phyloP scores from a whole-genome alignment of 169 alveolate genomes.

The Cyclospora cayetanensis region DNA sequence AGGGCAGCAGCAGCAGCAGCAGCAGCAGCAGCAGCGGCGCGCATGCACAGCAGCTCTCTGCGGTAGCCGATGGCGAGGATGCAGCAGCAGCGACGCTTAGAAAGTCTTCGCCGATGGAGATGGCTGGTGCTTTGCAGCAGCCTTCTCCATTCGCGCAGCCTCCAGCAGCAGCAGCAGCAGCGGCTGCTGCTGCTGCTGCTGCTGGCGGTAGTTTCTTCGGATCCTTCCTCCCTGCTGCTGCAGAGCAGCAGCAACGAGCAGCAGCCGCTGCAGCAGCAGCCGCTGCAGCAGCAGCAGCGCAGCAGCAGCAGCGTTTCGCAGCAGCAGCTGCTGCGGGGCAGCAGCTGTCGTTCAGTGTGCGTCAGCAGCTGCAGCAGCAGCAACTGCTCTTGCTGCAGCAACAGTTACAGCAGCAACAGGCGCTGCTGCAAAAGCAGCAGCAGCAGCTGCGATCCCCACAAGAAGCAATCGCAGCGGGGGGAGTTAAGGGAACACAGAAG shows the following conservation, averaged over 20 bases:
- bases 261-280: conserved; percentile 39
- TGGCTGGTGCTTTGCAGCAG: conserved; percentile 28
- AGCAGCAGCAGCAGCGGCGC: conserved; percentile 50
- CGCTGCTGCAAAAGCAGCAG: not conserved
- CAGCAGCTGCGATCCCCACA: not conserved
- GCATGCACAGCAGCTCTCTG: not conserved
- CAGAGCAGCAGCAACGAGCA: conserved; percentile 28
- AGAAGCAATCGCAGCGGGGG: not conserved
- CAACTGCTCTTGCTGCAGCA: not conserved
- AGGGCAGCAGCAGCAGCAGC: too few species aligned
- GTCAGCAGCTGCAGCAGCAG: conserved; percentile 27
- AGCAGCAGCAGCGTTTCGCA: conserved; percentile 20
- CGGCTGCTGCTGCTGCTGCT: conserved; percentile 36
- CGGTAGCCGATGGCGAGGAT: not conserved
- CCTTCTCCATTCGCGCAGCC: not conserved
- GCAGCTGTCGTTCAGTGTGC: not conserved
- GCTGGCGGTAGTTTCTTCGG: conserved; percentile 9
- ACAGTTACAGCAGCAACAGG: conserved; percentile 23
- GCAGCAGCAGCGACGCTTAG: conserved; percentile 43
- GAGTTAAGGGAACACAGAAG: not conserved
- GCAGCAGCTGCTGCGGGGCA: conserved; percentile 17
- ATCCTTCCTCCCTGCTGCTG: not conserved
- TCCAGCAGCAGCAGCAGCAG: conserved; percentile 21
- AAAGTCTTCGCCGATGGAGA: not conserved
- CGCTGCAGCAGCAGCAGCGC: conserved; percentile 24